Evolutionary conservation across 495 filamentous ascomycete genomes (phyloP), one percentile per base, ranked within the genome.

Genomic region (Aspergillus hancockii): DNA sequence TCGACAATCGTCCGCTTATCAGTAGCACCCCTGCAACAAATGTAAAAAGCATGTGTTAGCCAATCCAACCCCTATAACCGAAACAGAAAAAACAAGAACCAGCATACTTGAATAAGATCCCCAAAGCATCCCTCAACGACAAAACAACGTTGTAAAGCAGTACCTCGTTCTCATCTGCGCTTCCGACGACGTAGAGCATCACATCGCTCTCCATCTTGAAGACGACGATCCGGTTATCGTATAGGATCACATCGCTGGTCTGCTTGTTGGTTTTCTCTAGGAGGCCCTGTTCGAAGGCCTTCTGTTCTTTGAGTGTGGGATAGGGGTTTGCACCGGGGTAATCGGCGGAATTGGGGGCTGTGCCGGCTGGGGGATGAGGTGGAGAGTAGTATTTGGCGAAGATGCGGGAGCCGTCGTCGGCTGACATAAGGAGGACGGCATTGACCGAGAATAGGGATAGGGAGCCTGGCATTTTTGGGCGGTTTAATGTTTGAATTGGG

Each of bases 141-240:
- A 97, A 73, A 46, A 97, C 84, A 18, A 96, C 93, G 67, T 92
- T 94, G 77, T 95, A 98, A 52, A 99, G 81, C 73, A 99, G 74
- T 21, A 99, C 90, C 77, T 99, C 94, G 71, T 97, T 99, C 79
- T 99, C 94, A 28, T 97, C 92, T 9, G 88, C 83, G 47, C 90
- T 87, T 25, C 92, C 92, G 8, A 98, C 90, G 25, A 97, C 92
- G 70, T 97, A 98, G 55, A 98, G 81, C 86, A 96, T 95, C 28
- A 99, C 91, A 74, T 99, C 94, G 63, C 89, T 90, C 80, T 98
- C 94, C 76, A 88, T 88, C 85, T 98, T 98, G 82, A 96, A 99
- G 32, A 98, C 90, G 32, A 98, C 92, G 34, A 98, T 85, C 63
- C 90, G 86, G 76, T 91, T 91, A 74, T 98, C 94, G 78, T 96